These are phyloP conservation scores for Stenogyne calaminthoides DNA, from an alignment of 305 asterid genomes.

Conservation along the genomic window DNA sequence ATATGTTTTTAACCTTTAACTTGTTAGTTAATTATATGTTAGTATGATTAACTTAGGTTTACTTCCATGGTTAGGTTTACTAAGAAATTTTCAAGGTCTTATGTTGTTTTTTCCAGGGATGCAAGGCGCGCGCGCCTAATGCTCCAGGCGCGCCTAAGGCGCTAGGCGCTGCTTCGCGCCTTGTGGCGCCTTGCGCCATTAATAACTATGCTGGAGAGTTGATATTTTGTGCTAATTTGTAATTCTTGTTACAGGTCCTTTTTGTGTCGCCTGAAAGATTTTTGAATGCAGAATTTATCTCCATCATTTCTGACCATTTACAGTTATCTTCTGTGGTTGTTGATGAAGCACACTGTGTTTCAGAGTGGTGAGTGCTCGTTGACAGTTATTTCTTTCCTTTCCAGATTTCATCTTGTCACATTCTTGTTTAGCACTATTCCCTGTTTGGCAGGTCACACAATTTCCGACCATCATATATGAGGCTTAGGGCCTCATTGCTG, in stretches of 20 bases:
- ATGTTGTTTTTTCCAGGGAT: no score
- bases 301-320: conserved; percentile 58
- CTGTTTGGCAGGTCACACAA: conserved; percentile 89
- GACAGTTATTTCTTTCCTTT: conserved; percentile 13
- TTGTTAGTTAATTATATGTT: no score
- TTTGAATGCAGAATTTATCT: conserved; percentile 70
- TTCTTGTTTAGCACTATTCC: conserved; percentile 14
- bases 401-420: conserved; percentile 11
- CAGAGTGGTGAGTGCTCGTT: conserved; percentile 84
- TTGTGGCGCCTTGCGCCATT: no score
- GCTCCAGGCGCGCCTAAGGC: no score
- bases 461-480: conserved; percentile 98
- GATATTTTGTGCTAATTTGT: conserved; percentile 15
- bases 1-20: no score
- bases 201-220: no score
- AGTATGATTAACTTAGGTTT: no score
- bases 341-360: conserved; percentile 98
- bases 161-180: no score
- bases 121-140: no score
- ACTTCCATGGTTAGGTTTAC: no score
- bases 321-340: conserved; percentile 81
- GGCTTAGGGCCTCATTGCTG: conserved; percentile 89
- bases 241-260: conserved; percentile 71
- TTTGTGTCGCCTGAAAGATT: conserved; percentile 97
- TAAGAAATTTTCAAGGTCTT: no score